Evolutionary conservation across 2,329 filamentous ascomycete genomes (phyloP).

Genomic region (Fusarium tjaetaba): DNA sequence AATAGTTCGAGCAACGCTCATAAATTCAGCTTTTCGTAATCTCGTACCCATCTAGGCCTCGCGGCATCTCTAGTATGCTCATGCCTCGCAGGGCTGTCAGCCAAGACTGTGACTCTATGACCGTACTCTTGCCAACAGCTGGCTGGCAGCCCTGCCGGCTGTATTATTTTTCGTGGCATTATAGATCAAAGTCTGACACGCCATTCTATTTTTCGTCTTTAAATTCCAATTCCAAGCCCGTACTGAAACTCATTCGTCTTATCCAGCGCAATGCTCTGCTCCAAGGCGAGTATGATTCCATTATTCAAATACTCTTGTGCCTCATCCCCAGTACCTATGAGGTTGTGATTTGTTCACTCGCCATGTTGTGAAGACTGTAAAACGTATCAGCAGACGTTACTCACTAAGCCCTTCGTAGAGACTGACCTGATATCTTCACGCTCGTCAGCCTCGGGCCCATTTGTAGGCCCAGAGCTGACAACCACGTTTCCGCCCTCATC

Average conservation of each 20-base stretch:
- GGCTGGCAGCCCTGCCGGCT: slow-evolving; percentile 68
- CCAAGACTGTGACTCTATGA: slow-evolving; percentile 66
- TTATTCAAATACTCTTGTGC: slow-evolving; percentile 72
- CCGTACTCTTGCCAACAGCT: slow-evolving; percentile 65
- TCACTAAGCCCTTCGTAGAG: not conserved
- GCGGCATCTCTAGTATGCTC: slow-evolving; percentile 67
- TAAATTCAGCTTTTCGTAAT: slow-evolving; percentile 25
- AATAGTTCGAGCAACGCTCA: slow-evolving; percentile 19
- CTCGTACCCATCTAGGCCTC: slow-evolving; percentile 71
- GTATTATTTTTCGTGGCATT: slow-evolving; percentile 63
- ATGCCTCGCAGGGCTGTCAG: slow-evolving; percentile 69
- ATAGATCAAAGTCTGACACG: slow-evolving; percentile 67
- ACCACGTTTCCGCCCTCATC: slow-evolving; percentile 22
- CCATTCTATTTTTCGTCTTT: slow-evolving; percentile 58
- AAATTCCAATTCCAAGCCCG: slow-evolving; percentile 74
- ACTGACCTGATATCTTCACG: slow-evolving; percentile 28
- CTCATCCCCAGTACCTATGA: slow-evolving; percentile 68
- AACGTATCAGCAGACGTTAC: not conserved
- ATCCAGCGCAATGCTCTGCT: slow-evolving; percentile 72
- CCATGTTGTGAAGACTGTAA: slow-evolving; percentile 20
- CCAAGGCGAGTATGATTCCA: slow-evolving; percentile 73
- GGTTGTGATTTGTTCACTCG: slow-evolving; percentile 53
- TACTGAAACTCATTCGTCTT: slow-evolving; percentile 75
- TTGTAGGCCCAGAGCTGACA: slow-evolving; percentile 28
- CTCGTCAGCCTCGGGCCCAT: slow-evolving; percentile 20